Conservation (phyloP, 2,329 filamentous ascomycete genomes). For the Neofusicoccum laricinum region DNA sequence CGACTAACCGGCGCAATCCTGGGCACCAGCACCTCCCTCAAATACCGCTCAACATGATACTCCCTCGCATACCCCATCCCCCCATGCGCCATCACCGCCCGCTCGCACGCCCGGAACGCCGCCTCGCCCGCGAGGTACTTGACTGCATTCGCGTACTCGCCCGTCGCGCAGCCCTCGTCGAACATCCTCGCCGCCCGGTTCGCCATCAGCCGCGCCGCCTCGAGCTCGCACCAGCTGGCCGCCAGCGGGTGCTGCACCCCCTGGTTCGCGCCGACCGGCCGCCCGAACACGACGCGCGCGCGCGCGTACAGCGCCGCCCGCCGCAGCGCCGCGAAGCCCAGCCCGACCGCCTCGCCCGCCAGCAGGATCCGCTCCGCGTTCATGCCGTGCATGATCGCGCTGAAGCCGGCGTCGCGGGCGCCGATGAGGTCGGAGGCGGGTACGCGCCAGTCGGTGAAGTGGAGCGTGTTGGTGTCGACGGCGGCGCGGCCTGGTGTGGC, state of each 20-base stretch:
- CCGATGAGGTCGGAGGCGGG: constrained; percentile 65
- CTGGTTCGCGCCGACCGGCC: constrained; percentile 59
- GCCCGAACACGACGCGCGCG: constrained; percentile 53
- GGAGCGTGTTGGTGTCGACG: constrained; percentile 82
- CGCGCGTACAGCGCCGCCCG: constrained; percentile 46
- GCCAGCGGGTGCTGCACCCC: constrained; percentile 59
- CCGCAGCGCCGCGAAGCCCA: constrained; percentile 66
- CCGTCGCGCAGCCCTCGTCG: constrained; percentile 50
- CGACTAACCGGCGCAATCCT: constrained; percentile 58
- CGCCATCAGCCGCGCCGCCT: constrained; percentile 59
- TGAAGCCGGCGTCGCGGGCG: constrained; percentile 72
- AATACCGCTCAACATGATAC: constrained; percentile 60
- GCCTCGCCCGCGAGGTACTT: constrained; percentile 60
- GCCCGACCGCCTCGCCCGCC: constrained; percentile 74
- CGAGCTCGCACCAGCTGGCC: constrained; percentile 58
- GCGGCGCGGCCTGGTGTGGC: constrained; percentile 71
- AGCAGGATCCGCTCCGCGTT: constrained; percentile 49
- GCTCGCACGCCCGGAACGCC: constrained; percentile 58
- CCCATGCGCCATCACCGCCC: constrained; percentile 53
- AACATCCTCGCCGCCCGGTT: constrained; percentile 63
- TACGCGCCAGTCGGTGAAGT: constrained; percentile 75
- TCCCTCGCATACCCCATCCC: constrained; percentile 64
- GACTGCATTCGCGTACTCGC: constrained; percentile 55
- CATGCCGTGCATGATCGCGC: constrained; percentile 57
- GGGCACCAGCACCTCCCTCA: constrained; percentile 58